A percentile compares a stretch with the other conserved stretches of the same genome.
phyloP scores from a whole-genome alignment of 805 yeast genomes.

The Candida jianshihensis region DNA sequence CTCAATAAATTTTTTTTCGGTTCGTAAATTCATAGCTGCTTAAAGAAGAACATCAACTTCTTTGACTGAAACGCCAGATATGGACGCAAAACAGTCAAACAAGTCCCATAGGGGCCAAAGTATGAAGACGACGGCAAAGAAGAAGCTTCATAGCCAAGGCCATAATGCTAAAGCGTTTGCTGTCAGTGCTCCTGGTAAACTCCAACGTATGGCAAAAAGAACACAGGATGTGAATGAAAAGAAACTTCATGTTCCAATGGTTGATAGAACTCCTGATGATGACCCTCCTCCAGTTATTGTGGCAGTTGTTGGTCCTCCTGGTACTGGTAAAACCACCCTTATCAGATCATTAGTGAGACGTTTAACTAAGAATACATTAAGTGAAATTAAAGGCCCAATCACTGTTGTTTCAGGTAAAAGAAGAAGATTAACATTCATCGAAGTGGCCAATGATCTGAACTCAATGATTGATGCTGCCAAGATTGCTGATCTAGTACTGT shows the following conservation, averaged over 20 bases:
- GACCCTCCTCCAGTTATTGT: slow-evolving; percentile 96
- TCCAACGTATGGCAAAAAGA: slow-evolving; percentile 78
- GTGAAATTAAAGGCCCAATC: slow-evolving; percentile 90
- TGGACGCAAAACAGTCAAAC: slow-evolving; percentile 53
- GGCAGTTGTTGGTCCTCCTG: slow-evolving; percentile 98
- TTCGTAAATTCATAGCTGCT: too few relatives aligned
- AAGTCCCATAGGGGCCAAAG: slow-evolving; percentile 73
- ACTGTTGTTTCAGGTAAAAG: slow-evolving; percentile 95
- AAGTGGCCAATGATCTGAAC: slow-evolving; percentile 86
- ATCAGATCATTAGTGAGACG: slow-evolving; percentile 84
- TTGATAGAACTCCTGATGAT: slow-evolving; percentile 94
- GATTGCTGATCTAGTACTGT: slow-evolving; percentile 83
- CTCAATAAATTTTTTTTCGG: slow-evolving; percentile 5
- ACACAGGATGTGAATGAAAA: slow-evolving; percentile 76
- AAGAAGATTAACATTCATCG: slow-evolving; percentile 86
- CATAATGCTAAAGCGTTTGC: slow-evolving; percentile 80
- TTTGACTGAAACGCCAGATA: too few relatives aligned
- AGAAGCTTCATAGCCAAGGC: slow-evolving; percentile 85
- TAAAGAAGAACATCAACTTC: too few relatives aligned
- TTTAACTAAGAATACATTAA: slow-evolving; percentile 76
- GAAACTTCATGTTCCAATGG: slow-evolving; percentile 93
- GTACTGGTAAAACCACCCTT: slow-evolving; percentile 94
- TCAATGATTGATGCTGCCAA: slow-evolving; percentile 96
- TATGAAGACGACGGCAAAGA: slow-evolving; percentile 59
- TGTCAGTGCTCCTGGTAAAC: slow-evolving; percentile 76